Conservation (phyloP, 2,329 filamentous ascomycete genomes). For the Xylaria sp. region DNA sequence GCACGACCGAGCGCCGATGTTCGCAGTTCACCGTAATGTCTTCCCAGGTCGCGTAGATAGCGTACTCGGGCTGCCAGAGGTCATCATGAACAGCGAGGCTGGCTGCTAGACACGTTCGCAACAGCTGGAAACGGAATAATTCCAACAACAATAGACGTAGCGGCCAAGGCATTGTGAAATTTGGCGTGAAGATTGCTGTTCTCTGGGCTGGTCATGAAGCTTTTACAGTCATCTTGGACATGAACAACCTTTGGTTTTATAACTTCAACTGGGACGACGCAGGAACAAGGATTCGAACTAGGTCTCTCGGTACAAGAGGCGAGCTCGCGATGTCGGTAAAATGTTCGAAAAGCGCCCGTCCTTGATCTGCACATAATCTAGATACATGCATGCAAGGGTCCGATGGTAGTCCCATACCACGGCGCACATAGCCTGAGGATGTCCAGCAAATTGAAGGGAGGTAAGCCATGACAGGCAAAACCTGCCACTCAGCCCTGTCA, state of each 20-base stretch:
- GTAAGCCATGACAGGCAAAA: constrained; percentile 32
- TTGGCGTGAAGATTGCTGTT: constrained; percentile 31
- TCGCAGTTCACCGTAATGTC: constrained; percentile 60
- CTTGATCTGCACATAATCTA: constrained; percentile 24
- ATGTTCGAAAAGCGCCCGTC: constrained; percentile 33
- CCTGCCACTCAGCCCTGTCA: constrained; percentile 28
- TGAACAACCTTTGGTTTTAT: constrained; percentile 24
- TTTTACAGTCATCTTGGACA: constrained; percentile 14
- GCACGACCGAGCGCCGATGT: constrained; percentile 57
- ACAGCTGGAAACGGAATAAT: constrained; percentile 39
- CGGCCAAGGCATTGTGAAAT: constrained; percentile 43
- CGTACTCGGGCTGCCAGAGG: constrained; percentile 49
- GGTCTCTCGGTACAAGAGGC: constrained; percentile 27
- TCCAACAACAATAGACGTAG: constrained; percentile 39
- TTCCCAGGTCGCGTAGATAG: constrained; percentile 47
- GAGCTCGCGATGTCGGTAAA: constrained; percentile 37
- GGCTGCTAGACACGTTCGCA: constrained; percentile 41
- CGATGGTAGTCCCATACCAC: constrained; percentile 30
- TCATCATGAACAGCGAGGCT: constrained; percentile 43
- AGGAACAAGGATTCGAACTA: constrained; percentile 6
- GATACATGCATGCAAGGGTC: constrained; percentile 41
- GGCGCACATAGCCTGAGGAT: constrained; percentile 30
- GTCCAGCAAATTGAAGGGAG: constrained; percentile 24
- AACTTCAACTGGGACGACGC: constrained; percentile 5
- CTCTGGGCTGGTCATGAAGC: constrained; percentile 18